These are phyloP conservation scores for Alternaria sp. DNA, from an alignment of 2,329 filamentous ascomycete genomes.

Conservation along the genomic window DNA sequence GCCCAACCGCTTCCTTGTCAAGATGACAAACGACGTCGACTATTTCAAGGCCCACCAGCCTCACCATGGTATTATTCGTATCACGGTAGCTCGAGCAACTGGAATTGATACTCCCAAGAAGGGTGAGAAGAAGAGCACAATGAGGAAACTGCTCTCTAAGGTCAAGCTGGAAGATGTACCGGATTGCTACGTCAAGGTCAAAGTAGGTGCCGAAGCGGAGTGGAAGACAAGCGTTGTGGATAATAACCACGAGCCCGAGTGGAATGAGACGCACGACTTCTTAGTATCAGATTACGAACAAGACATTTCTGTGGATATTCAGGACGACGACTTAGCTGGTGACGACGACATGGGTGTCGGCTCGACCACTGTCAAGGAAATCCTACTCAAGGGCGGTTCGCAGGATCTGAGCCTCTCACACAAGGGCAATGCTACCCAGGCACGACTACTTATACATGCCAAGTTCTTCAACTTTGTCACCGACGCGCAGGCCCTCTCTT, in stretches of 20 bases:
- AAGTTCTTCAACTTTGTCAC: constrained; percentile 56
- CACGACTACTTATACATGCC: constrained; percentile 50
- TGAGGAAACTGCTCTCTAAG: constrained; percentile 54
- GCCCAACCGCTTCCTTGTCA: constrained; percentile 61
- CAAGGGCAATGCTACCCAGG: constrained; percentile 51
- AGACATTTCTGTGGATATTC: constrained; percentile 52
- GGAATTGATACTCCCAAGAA: constrained; percentile 53
- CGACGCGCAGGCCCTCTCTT: constrained; percentile 45
- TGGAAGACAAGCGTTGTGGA: constrained; percentile 58
- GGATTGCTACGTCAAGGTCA: constrained; percentile 59
- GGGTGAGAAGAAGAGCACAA: constrained; percentile 45
- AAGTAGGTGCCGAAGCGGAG: constrained; percentile 54
- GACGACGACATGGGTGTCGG: constrained; percentile 59
- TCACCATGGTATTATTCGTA: constrained; percentile 55
- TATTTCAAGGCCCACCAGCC: constrained; percentile 60
- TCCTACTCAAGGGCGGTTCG: constrained; percentile 54
- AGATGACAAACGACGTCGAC: constrained; percentile 58
- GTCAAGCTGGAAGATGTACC: constrained; percentile 56
- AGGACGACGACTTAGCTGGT: constrained; percentile 56
- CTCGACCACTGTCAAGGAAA: constrained; percentile 53
- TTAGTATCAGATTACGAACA: constrained; percentile 59
- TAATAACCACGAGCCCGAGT: constrained; percentile 55
- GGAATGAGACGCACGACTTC: constrained; percentile 62
- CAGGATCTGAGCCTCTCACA: constrained; percentile 53
- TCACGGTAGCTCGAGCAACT: constrained; percentile 55